Base-by-base conservation (phyloP, 805 yeast genomes). In the Candida maltosa region DNA sequence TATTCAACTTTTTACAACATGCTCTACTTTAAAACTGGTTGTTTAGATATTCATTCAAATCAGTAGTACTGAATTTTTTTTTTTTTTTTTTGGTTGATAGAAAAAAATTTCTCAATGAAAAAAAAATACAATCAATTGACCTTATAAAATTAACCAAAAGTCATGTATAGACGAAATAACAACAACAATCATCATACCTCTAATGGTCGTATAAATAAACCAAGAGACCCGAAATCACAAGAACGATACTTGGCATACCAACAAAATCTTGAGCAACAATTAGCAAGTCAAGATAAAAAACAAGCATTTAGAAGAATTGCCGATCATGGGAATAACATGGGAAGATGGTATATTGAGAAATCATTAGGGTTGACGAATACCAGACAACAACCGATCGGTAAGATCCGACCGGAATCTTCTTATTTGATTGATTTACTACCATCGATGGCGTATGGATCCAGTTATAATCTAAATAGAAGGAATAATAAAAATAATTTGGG, bases 291-390 rank as follows among this genome's bases (percentile, higher is more conserved):
- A 44, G 74, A 68, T 40, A 75, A 66, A 45, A 73, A 70, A 46
- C 62, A 73, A 2, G 69, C 76, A 11, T 76, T 77, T 45, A 65
- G 91, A 49, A 68, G 88, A 52, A 81, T 87, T 2, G 78, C 83
- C 5, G 95, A 86, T 54, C 85, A 81, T 58, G 89, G 88, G 9
- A 78, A 83, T 37, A 74, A 82, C 17, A 71, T 80, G 71, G 85
- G 87, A 2, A 61, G 85, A 40, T 79, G 84, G 73, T 51, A 65
- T 45, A 47, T 69, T 62, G 54, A 62, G 58, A 39, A 73, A 51
- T 48, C 73, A 54, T 56, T 76, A 48, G 61, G 72, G 53, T 32
- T 71, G 60, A 27, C 65, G 57, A 8, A 7, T 2, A 36, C 36
- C 12, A 15, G 21, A 14, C 45, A 56, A 51, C 57, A 68, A 53